A percentile compares a stretch with the other conserved stretches of the same genome.
Conservation (phyloP, 306 rosid genomes). For the Benincasa hispida region DNA sequence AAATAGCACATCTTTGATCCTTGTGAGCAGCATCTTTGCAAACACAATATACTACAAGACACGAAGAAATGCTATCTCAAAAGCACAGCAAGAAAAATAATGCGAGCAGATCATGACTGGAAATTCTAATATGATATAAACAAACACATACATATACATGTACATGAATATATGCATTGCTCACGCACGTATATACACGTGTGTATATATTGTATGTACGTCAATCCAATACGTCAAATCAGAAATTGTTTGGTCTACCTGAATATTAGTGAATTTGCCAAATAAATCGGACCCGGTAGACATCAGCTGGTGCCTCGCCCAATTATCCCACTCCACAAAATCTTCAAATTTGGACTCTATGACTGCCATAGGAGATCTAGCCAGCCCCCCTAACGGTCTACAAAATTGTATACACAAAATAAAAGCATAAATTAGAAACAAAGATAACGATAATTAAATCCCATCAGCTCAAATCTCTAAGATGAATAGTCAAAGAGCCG, state of each 20-base stretch:
- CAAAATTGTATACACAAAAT: not conserved
- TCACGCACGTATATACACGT: not conserved
- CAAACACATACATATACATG: not conserved
- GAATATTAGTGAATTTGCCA: constrained; percentile 70
- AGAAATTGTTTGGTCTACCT: constrained; percentile 31
- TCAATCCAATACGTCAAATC: not conserved
- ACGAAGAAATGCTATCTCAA: constrained; percentile 1
- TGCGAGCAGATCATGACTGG: not conserved
- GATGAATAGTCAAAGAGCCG: not conserved
- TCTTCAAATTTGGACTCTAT: constrained; percentile 17
- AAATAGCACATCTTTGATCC: constrained; percentile 47
- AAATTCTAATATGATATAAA: not conserved
- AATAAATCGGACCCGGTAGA: constrained; percentile 82
- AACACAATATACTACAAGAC: constrained; percentile 63
- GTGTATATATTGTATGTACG: not conserved
- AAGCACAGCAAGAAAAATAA: not conserved
- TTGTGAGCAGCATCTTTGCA: constrained; percentile 69
- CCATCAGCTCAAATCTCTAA: not conserved
- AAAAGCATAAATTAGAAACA: not conserved
- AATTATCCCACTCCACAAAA: constrained; percentile 49
- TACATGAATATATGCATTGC: not conserved
- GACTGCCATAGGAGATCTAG: constrained; percentile 49
- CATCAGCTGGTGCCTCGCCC: constrained; percentile 90
- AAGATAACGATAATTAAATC: not conserved
- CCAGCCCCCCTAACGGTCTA: constrained; percentile 59